Conservation (phyloP, 2,329 filamentous ascomycete genomes). For the Aquanectria penicillioides region DNA sequence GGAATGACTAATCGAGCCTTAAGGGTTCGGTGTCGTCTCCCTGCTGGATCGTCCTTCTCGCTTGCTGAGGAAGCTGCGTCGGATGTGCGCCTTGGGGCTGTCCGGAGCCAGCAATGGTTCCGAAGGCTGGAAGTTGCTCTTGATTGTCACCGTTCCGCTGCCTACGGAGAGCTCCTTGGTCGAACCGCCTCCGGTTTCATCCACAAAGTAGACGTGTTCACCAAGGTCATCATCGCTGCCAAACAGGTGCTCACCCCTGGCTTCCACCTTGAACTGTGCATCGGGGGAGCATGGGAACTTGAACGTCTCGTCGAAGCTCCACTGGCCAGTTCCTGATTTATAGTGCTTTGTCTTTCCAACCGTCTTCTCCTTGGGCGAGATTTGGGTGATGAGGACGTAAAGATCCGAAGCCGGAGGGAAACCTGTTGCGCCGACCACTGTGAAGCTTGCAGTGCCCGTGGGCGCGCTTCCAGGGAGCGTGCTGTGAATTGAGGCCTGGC, state of each 20-base stretch:
- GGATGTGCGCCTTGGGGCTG: conserved; percentile 58
- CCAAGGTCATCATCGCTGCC: conserved; percentile 86
- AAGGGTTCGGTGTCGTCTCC: conserved; percentile 54
- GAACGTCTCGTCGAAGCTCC: conserved; percentile 82
- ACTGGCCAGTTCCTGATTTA: conserved; percentile 74
- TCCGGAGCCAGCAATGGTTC: conserved; percentile 56
- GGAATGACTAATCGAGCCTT: neutral
- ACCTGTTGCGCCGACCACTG: conserved; percentile 79
- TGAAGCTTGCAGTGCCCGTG: conserved; percentile 81
- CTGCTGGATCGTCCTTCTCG: conserved; percentile 56
- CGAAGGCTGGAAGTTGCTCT: conserved; percentile 73
- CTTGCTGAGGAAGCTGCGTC: conserved; percentile 67
- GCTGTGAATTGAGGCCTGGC: conserved; percentile 74
- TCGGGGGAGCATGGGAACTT: conserved; percentile 82
- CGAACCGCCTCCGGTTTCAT: conserved; percentile 74
- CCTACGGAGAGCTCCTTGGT: conserved; percentile 83
- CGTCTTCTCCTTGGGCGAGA: conserved; percentile 77
- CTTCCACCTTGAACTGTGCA: conserved; percentile 84
- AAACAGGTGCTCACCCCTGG: conserved; percentile 87
- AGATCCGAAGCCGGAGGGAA: conserved; percentile 82
- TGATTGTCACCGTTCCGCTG: conserved; percentile 75
- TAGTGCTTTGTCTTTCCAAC: conserved; percentile 93
- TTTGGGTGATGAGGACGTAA: conserved; percentile 77
- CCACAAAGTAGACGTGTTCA: conserved; percentile 90
- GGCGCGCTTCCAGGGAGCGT: conserved; percentile 69